Percentiles rank a stretch among this genome's conserved stretches.
Conservation (phyloP, 2,329 filamentous ascomycete genomes). For the Escovopsis sp. region DNA sequence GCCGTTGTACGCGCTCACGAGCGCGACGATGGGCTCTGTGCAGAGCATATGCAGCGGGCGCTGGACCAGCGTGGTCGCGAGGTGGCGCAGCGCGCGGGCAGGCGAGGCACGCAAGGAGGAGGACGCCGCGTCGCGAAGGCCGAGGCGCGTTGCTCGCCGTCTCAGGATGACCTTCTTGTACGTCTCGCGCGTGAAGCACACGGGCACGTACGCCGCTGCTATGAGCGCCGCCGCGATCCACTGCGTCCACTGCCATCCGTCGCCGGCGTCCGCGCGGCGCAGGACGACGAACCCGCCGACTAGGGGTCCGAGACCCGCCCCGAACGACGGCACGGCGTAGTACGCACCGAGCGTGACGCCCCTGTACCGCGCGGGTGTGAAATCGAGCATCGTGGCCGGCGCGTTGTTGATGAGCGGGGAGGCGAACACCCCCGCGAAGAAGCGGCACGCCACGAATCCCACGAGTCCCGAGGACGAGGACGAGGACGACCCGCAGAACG, state of each 20-base stretch:
- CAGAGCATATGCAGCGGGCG: slow-evolving; percentile 57
- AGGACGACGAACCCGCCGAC: slow-evolving; percentile 51
- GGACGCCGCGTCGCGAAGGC: slow-evolving; percentile 12
- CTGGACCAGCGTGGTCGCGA: slow-evolving; percentile 31
- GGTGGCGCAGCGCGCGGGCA: slow-evolving; percentile 11
- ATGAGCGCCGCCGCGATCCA: slow-evolving; percentile 22
- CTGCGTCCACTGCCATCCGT: slow-evolving; percentile 49
- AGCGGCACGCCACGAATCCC: slow-evolving; percentile 57
- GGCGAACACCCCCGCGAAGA: slow-evolving; percentile 48
- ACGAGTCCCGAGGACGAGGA: no score
- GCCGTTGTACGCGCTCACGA: slow-evolving; percentile 51
- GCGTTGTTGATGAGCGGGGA: slow-evolving; percentile 47
- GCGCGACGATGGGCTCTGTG: slow-evolving; percentile 52
- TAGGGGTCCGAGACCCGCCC: slow-evolving; percentile 47
- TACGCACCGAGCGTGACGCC: slow-evolving; percentile 48
- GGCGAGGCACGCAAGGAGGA: slow-evolving; percentile 12
- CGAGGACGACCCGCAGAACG: slow-evolving; percentile 41
- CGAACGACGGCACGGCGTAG: slow-evolving; percentile 49
- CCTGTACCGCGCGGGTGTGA: slow-evolving; percentile 36
- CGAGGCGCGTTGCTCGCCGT: slow-evolving; percentile 24
- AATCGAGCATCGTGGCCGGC: slow-evolving; percentile 46
- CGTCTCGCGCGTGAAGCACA: slow-evolving; percentile 44
- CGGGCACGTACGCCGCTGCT: slow-evolving; percentile 37
- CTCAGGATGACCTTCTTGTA: slow-evolving; percentile 43
- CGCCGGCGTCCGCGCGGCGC: slow-evolving; percentile 14